These are phyloP conservation scores for Fusarium mexicanum DNA, from an alignment of 2,329 filamentous ascomycete genomes.

Conservation along the genomic window DNA sequence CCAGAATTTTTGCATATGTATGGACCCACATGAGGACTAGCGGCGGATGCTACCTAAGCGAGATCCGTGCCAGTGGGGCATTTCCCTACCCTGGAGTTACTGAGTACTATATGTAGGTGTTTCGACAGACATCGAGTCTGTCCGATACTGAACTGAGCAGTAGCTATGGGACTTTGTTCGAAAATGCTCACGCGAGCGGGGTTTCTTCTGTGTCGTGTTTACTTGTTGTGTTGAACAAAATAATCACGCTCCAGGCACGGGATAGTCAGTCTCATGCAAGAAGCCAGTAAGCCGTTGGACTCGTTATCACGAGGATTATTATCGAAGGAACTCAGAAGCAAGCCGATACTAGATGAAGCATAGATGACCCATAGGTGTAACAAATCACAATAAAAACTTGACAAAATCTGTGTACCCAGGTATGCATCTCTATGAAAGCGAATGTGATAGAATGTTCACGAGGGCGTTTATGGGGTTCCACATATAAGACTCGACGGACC, in stretches of 20 bases:
- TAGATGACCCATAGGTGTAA: neutral
- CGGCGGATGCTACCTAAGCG: conserved; percentile 16
- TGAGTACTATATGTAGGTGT: too few relatives aligned
- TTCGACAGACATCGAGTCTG: neutral
- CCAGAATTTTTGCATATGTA: conserved; percentile 22
- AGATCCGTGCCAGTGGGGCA: neutral
- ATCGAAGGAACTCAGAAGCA: neutral
- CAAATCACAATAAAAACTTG: neutral
- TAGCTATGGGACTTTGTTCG: neutral
- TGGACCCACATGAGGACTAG: conserved; percentile 5
- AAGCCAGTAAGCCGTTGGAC: neutral
- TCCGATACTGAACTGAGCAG: neutral
- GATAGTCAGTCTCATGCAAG: neutral
- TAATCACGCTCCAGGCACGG: neutral
- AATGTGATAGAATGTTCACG: conserved; percentile 25
- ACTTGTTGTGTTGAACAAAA: neutral
- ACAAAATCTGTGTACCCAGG: neutral
- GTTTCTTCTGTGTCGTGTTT: neutral
- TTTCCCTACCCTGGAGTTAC: neutral
- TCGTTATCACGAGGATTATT: conserved; percentile 8
- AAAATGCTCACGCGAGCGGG: conserved; percentile 19
- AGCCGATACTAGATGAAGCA: neutral
- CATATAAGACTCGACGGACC: neutral
- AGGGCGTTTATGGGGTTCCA: conserved; percentile 9
- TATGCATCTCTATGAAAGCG: neutral